phyloP scores from a whole-genome alignment of 768 basidiomycete species.

The Rhodotorula babjevae region DNA sequence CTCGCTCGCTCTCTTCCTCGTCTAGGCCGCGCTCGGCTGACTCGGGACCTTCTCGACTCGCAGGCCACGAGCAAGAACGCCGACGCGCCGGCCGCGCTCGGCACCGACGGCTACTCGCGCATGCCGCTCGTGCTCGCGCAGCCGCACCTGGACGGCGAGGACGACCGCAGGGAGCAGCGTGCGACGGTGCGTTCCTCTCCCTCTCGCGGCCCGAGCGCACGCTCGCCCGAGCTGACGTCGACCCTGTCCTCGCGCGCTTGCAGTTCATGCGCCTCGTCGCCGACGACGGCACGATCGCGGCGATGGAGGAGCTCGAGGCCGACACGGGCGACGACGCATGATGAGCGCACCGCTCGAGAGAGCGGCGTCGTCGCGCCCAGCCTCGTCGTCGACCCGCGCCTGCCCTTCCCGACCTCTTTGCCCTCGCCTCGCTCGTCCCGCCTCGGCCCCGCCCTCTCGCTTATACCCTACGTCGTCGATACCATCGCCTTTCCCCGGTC shows the following conservation, averaged over 20 bases:
- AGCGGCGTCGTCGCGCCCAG: no score
- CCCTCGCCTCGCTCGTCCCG: no score
- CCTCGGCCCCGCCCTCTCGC: no score
- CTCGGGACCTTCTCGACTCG: constrained; percentile 52
- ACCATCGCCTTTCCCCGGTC: no score
- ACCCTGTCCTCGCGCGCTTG: constrained; percentile 44
- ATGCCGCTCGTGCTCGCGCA: constrained; percentile 59
- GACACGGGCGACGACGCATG: not conserved
- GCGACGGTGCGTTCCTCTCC: constrained; percentile 54
- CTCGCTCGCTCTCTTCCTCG: not conserved
- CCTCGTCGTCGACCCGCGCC: no score
- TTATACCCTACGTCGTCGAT: no score
- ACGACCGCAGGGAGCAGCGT: constrained; percentile 63
- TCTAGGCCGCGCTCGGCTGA: no score
- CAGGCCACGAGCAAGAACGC: constrained; percentile 50
- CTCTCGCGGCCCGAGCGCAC: not conserved
- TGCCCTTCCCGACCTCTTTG: no score
- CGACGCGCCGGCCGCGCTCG: constrained; percentile 22
- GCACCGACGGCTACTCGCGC: constrained; percentile 58
- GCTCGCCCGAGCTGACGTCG: no score
- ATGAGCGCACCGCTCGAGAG: no score
- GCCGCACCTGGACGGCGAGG: constrained; percentile 57
- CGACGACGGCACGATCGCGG: constrained; percentile 33
- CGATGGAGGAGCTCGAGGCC: constrained; percentile 24
- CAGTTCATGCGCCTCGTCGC: constrained; percentile 45